A percentile compares a stretch with the other conserved stretches of the same genome.
Evolutionary conservation across 345 rosid genomes (phyloP).

Genomic region (Anacardium occidentale): DNA sequence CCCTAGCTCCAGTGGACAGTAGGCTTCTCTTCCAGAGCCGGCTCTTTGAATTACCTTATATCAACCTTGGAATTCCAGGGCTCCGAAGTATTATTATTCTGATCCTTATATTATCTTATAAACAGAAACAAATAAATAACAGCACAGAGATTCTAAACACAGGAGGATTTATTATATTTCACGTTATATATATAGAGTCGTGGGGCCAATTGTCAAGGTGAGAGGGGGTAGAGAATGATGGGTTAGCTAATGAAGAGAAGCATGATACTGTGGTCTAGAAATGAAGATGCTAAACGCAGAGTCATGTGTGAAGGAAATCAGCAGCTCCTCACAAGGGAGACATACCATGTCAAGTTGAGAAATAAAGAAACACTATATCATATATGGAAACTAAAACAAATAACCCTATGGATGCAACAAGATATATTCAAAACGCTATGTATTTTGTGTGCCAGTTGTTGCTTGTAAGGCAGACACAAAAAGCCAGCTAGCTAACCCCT

Average conservation of each 20-base stretch:
- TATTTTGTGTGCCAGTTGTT: conserved; percentile 27
- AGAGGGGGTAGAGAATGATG: conserved; percentile 32
- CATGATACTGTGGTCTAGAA: conserved; percentile 7
- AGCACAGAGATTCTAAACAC: background rate
- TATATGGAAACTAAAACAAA: background rate
- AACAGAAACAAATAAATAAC: background rate
- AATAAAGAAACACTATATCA: conserved; percentile 28
- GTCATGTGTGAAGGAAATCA: conserved; percentile 20
- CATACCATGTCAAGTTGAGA: conserved; percentile 33
- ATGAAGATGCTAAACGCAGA: background rate
- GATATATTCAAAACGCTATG: background rate
- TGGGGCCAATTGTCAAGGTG: conserved; percentile 32
- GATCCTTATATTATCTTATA: no score
- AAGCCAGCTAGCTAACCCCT: conserved; percentile 9
- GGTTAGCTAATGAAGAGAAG: conserved; percentile 24
- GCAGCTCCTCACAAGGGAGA: conserved; percentile 30
- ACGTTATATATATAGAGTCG: conserved; percentile 6
- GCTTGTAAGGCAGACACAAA: conserved; percentile 23
- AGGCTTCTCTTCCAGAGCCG: no score
- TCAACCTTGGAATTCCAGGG: no score
- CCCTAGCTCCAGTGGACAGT: no score
- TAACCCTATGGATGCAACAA: conserved; percentile 3
- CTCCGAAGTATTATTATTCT: no score
- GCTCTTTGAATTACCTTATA: no score
- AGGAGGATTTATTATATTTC: background rate